Percentiles rank a stretch among this genome's conserved stretches.
phyloP scores from a whole-genome alignment of 2,329 filamentous ascomycete species.

The Epichloe hybrida region DNA sequence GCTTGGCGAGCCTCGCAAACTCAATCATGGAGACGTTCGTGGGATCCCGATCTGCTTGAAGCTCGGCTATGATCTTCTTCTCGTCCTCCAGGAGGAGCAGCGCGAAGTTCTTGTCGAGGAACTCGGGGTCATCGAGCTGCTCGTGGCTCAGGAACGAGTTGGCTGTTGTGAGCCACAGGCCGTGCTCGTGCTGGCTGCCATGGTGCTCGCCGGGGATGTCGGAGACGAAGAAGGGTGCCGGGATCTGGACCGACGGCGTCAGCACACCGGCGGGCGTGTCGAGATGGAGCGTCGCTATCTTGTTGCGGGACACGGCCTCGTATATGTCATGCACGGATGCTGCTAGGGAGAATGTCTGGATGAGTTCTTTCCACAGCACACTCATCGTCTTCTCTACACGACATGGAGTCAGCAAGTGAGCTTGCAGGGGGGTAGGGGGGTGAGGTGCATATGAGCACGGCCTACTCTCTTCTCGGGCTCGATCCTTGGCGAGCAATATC shows the following conservation, averaged over 20 bases:
- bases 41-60: slow-evolving; percentile 65
- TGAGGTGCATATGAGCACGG: slow-evolving; percentile 3
- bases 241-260: slow-evolving; percentile 51
- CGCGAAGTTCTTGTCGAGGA: slow-evolving; percentile 75
- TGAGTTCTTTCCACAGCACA: slow-evolving; percentile 55
- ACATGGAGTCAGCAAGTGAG: neutral
- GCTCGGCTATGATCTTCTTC: slow-evolving; percentile 55
- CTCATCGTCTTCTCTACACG: slow-evolving; percentile 43
- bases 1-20: slow-evolving; percentile 63
- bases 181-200: slow-evolving; percentile 56
- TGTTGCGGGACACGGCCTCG: slow-evolving; percentile 66
- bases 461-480: slow-evolving; percentile 56
- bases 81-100: slow-evolving; percentile 76
- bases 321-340: slow-evolving; percentile 73
- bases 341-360: slow-evolving; percentile 63
- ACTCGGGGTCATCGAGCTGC: slow-evolving; percentile 48
- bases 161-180: slow-evolving; percentile 77
- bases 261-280: slow-evolving; percentile 46
- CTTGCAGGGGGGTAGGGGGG: too few relatives aligned
- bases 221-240: slow-evolving; percentile 53
- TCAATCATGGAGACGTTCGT: slow-evolving; percentile 67
- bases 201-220: slow-evolving; percentile 59
- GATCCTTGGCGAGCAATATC: slow-evolving; percentile 70
- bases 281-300: slow-evolving; percentile 72
- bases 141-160: slow-evolving; percentile 62